Base-by-base conservation (phyloP, 2,329 filamentous ascomycete genomes). In the Penicillium sp. region DNA sequence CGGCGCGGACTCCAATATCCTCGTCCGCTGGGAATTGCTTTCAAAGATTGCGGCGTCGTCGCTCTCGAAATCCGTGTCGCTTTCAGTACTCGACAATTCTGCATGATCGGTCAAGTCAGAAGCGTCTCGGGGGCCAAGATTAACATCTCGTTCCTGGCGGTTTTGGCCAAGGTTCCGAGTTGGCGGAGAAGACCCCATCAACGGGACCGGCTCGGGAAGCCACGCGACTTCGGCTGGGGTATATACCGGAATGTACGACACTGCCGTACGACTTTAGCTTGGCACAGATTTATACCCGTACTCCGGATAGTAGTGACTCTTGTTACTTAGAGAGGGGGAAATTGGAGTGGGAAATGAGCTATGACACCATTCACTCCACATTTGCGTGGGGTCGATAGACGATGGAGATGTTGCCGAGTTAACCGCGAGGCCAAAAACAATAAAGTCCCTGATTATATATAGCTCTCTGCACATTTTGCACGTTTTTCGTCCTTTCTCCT, bases 181-280 rank as follows among this genome's bases (percentile, higher is more conserved):
- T 28, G 56, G 55, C 35, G 57, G 56, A 55, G 62, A 50, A 41
- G 47, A 43, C 57, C 62, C 60, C 63, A 65, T 65, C 57, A 43
- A 57, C 54, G 33, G 52, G 56, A 44, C 22, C 41, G 50, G 41
- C 35, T 42, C 42, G 38, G 37, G 30, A 52, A 28, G 30, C 31
- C 54, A 47, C 53, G 30, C 42, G 49, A 56, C 41, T 12, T 16
- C 11, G 28, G 30, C 5, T 38, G 17, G 16, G 42, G 50, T n/a
- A 31, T 11, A 51, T 33, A 25, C 31, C 30, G 44, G 36, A n/a
- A 5, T 30, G 16, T 19, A n/a, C 9, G 19, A 28, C 30, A 44
- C 37, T 14, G 16, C 16, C 11, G 31, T 43, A 16, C n/a, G 30
- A 22, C 14, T 6, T n/a, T 25, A 9, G 14, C 10, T 28, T 31